phyloP scores from a whole-genome alignment of 2,329 filamentous ascomycete species.

The Fusarium penzigii region DNA sequence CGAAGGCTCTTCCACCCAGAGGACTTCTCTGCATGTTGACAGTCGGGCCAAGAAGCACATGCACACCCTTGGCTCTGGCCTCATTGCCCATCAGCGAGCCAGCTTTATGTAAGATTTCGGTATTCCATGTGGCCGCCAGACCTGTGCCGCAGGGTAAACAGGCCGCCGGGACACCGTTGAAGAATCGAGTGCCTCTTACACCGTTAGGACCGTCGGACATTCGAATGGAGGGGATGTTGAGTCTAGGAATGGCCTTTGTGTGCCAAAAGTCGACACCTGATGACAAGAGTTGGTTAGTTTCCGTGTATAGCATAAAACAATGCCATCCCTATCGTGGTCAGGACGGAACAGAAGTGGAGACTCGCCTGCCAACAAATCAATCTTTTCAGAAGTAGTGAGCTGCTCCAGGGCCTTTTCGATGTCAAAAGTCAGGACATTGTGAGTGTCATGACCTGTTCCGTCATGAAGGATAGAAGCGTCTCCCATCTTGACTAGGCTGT shows the following conservation, averaged over 20 bases:
- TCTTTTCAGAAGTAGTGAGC: not conserved
- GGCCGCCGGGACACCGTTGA: slow-evolving; percentile 11
- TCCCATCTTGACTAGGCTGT: not conserved
- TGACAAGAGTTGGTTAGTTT: not conserved
- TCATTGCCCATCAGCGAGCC: slow-evolving; percentile 5
- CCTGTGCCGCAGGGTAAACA: slow-evolving; percentile 12
- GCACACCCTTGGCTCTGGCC: slow-evolving; percentile 1
- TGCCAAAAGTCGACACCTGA: slow-evolving; percentile 23
- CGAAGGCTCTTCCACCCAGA: slow-evolving; percentile 1
- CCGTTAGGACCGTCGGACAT: slow-evolving; percentile 26
- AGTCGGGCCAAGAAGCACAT: slow-evolving; percentile 1
- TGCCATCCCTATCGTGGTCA: not conserved
- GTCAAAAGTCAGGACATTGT: not conserved
- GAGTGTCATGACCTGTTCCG: not conserved
- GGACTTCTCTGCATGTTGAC: slow-evolving; percentile 6
- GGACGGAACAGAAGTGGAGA: not conserved
- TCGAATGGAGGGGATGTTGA: slow-evolving; percentile 11
- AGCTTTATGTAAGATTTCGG: slow-evolving; percentile 3
- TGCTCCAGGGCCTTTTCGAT: not conserved
- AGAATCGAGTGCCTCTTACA: slow-evolving; percentile 12
- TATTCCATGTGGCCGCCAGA: slow-evolving; percentile 13
- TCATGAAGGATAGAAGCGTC: not conserved
- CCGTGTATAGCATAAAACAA: not conserved
- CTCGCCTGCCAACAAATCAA: not conserved
- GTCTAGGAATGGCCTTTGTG: slow-evolving; percentile 14